phyloP scores from a whole-genome alignment of 331 rosid species.

The Pyrus hybrid region DNA sequence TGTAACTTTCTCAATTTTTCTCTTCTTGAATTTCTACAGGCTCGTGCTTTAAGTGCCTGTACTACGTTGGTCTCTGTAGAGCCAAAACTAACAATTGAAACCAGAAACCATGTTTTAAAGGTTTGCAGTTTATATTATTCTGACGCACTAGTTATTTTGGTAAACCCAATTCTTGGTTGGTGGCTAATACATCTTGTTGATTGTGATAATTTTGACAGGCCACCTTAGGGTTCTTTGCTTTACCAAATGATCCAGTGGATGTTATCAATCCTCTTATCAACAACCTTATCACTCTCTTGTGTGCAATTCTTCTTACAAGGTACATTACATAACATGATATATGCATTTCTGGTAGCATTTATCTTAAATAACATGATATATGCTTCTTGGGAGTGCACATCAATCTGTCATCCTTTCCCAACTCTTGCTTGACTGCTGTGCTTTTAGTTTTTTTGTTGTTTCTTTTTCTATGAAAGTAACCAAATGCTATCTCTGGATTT shows the following conservation, averaged over 20 bases:
- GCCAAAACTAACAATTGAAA: conserved; percentile 91
- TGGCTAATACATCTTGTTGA: not conserved
- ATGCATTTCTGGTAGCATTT: conserved; percentile 15
- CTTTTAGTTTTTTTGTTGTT: not conserved
- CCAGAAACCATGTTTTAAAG: conserved; percentile 89
- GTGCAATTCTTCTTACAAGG: conserved; percentile 99
- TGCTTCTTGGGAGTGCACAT: not conserved
- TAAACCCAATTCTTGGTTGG: not conserved
- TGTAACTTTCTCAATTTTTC: conserved; percentile 4
- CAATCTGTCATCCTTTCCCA: not conserved
- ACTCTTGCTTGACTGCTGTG: not conserved
- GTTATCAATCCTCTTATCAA: conserved; percentile 69
- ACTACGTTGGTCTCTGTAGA: conserved; percentile 94
- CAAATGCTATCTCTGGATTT: not conserved
- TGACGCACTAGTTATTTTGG: not conserved
- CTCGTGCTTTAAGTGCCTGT: conserved; percentile 95
- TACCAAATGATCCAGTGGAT: conserved; percentile 84
- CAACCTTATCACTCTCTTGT: conserved; percentile 85
- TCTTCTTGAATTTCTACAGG: conserved; percentile 35
- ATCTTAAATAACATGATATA: conserved; percentile 13
- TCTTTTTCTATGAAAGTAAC: not conserved
- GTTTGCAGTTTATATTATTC: conserved; percentile 16
- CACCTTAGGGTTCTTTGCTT: conserved; percentile 90
- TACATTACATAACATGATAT: conserved; percentile 23
- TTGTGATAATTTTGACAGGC: conserved; percentile 62